Base-by-base conservation (phyloP, 1,284 basidiomycete genomes). In the Ceratobasidium sp. region DNA sequence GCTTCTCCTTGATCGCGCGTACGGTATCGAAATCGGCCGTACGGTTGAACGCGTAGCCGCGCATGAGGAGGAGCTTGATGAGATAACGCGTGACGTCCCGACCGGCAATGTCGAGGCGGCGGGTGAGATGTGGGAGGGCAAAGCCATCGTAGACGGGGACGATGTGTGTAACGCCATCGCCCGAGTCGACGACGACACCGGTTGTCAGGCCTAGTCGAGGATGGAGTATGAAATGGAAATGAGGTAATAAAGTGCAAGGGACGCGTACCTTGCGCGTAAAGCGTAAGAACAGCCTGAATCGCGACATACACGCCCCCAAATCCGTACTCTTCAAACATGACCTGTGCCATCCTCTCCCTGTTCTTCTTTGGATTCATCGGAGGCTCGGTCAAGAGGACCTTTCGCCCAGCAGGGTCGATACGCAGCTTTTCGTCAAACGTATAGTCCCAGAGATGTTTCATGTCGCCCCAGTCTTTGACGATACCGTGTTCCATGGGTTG, bases 401-500 rank as follows among this genome's bases (percentile, higher is more conserved):
- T 99, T 81, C 91, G 89, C 0, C 96, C 98, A 64, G 88, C 88
- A 33, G 97, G 93, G 83, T 98, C 93, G 81, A 99, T 89, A 81
- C 91, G 89, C 78, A 99, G 90, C 87, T 99, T 99, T 86, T 98
- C 95, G 83, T 96, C 89, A 85, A 99, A 99, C 1, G 97, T 99
- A 85, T 99, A 99, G 86, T 99, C 93, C 98, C 97, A 99, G 16
- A 99, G 88, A 82, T 96, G 91, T 83, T 93, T 93, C 98, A 99
- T 99, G 86, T 99, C 98, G 83, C 96, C 95, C 96, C 97, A 99
- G 86, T 99, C 98, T 83, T 94, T 93, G 76, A 99, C 93, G 85
- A 99, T 98, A 77, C 98, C 98, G 86, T 99, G 98, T 85, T 99
- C 98, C 95, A 99, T 97, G 2, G 98, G 97, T 83, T 99, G 97